These are phyloP conservation scores for Aulographum hederae DNA, from an alignment of 2,329 filamentous ascomycete species.

Conservation along the genomic window DNA sequence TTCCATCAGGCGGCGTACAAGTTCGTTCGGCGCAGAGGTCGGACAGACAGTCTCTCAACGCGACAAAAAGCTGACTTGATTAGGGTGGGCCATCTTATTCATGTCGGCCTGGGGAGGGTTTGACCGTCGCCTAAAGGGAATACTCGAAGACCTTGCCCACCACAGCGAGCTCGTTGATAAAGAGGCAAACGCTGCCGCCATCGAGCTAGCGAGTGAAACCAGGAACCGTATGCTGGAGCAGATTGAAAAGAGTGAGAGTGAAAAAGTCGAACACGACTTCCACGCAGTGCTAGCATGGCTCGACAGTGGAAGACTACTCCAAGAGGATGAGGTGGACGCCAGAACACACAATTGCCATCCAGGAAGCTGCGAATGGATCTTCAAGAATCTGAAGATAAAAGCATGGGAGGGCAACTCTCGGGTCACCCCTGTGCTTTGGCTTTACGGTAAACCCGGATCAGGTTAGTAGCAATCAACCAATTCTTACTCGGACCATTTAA, in stretches of 20 bases:
- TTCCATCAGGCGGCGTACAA: slow-evolving; percentile 30
- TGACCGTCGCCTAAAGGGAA: slow-evolving; percentile 10
- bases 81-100: slow-evolving; percentile 15
- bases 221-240: slow-evolving; percentile 4
- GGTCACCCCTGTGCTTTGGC: slow-evolving; percentile 7
- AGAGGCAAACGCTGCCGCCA: slow-evolving; percentile 12
- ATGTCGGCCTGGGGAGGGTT: slow-evolving; percentile 13
- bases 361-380: slow-evolving; percentile 11
- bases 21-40: slow-evolving; percentile 17
- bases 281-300: slow-evolving; percentile 10
- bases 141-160: slow-evolving; percentile 11
- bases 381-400: slow-evolving; percentile 5
- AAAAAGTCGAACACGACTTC: slow-evolving; percentile 5
- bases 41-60: background rate
- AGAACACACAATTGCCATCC: slow-evolving; percentile 4
- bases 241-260: slow-evolving; percentile 5
- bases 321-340: slow-evolving; percentile 7
- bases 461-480: slow-evolving; percentile 5
- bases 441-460: slow-evolving; percentile 10
- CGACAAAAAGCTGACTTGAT: background rate
- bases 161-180: slow-evolving; percentile 12
- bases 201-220: slow-evolving; percentile 8
- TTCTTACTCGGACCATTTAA: slow-evolving; percentile 2
- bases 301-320: slow-evolving; percentile 7
- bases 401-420: slow-evolving; percentile 6